phyloP scores from a whole-genome alignment of 108 stramenopile species.

The Craspedostauros australis region DNA sequence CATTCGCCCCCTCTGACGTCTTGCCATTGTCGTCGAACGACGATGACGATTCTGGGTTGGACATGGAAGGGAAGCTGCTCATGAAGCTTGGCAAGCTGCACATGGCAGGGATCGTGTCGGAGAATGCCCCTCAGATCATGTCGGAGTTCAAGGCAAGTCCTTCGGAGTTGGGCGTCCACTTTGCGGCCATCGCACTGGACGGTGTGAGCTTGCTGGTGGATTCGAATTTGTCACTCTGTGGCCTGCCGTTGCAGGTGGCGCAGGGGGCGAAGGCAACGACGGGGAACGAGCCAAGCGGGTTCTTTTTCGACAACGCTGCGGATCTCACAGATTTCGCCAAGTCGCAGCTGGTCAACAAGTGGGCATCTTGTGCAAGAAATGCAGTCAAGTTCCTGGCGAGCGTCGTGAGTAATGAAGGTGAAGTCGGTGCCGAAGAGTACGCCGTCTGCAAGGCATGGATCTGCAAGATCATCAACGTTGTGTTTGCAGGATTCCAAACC shows the following conservation, averaged over 20 bases:
- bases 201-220: conserved; percentile 41
- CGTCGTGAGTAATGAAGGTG: conserved; percentile 7
- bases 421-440: conserved; percentile 10
- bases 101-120: conserved; percentile 35
- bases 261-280: neutral
- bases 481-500: conserved; percentile 31
- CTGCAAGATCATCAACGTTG: conserved; percentile 32
- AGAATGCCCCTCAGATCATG: conserved; percentile 21
- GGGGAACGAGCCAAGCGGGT: conserved; percentile 1
- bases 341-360: conserved; percentile 29
- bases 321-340: conserved; percentile 30
- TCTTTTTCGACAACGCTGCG: conserved; percentile 9
- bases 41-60: conserved; percentile 9
- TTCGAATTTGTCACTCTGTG: conserved; percentile 19
- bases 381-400: conserved; percentile 30
- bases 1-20: too few relatives aligned
- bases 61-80: conserved; percentile 18
- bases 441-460: conserved; percentile 38
- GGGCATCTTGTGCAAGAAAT: conserved; percentile 34
- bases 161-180: conserved; percentile 37
- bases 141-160: conserved; percentile 28
- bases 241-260: neutral
- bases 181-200: conserved; percentile 67
- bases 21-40: neutral
- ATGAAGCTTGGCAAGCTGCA: conserved; percentile 39